These are phyloP conservation scores for Marasmius oreades DNA, from an alignment of 1,284 basidiomycete genomes.

Conservation along the genomic window DNA sequence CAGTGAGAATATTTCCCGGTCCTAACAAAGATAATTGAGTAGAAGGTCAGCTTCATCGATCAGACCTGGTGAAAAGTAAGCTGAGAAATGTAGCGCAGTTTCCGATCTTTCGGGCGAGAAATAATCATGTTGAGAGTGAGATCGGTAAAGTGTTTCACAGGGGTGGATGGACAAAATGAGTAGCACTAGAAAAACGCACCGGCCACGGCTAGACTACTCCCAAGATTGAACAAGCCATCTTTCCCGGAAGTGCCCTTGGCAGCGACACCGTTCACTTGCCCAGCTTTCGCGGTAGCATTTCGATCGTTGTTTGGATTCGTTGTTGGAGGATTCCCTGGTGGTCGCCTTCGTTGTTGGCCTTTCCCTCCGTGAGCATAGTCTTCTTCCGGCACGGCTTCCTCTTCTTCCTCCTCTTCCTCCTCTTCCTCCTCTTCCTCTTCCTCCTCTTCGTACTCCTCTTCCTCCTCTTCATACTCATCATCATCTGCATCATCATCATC, in stretches of 20 bases:
- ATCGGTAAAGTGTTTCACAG: conserved; percentile 8
- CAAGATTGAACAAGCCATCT: conserved; percentile 75
- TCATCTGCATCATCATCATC: conserved; percentile 55
- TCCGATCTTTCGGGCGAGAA: neutral
- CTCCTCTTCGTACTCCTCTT: conserved; percentile 57
- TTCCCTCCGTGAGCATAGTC: conserved; percentile 10
- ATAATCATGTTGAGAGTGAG: neutral
- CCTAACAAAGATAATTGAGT: conserved; percentile 34
- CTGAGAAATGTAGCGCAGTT: neutral
- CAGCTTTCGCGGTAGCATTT: conserved; percentile 26
- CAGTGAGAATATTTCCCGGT: conserved; percentile 93
- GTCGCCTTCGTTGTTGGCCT: conserved; percentile 1
- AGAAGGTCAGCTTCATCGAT: neutral
- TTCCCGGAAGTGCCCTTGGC: conserved; percentile 35
- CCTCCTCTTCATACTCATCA: conserved; percentile 30
- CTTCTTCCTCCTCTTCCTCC: conserved; percentile 60
- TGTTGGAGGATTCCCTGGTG: conserved; percentile 3
- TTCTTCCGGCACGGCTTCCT: conserved; percentile 25
- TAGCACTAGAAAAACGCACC: conserved; percentile 45
- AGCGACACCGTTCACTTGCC: conserved; percentile 25
- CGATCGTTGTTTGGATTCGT: conserved; percentile 14
- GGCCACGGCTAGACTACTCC: conserved; percentile 78
- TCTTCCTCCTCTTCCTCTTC: conserved; percentile 64
- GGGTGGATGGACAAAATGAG: conserved; percentile 4
- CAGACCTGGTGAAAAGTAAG: neutral